Evolutionary conservation across 352 stramenopile genomes (phyloP), one percentile per base, ranked within the genome.

Genomic region (Saprolegnia diclina): DNA sequence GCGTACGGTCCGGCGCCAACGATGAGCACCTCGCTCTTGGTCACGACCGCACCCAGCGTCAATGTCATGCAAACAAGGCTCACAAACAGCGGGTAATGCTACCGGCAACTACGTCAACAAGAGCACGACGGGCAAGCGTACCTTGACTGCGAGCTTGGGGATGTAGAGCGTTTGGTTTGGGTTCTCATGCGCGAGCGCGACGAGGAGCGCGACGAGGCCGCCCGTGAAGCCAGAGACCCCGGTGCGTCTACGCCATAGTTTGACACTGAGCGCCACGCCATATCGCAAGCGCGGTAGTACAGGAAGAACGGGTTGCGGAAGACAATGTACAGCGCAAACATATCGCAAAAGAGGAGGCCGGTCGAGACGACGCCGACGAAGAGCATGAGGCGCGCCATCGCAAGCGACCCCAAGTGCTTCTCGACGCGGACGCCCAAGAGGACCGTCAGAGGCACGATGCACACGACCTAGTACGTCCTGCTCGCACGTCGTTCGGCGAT

Each of bases 281-380:
- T 6, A 29, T 14, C 57, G n/a, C n/a, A 3, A 65, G 78, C n/a
- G n/a, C n/a, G n/a, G n/a, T n/a, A n/a, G 48, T 77, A 95, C 87
- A 95, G 65, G 70, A 90, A 95, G 16, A 83, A 62, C 9, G 87
- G 83, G 37, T 92, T 65, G 18, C 87, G 83, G 64, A 92, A 88
- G 57, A 95, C 73, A 45, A 95, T 88, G 74, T 93, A 95, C 45
- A 95, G 70, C 40, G 76, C 74, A 61, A 95, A 92, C 44, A 93
- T 78, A 67, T 91, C 79, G 35, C 87, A 73, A 62, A 95, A 95
- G 42, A 93, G 78, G 67, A 89, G 52, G 19, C 91, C 71, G n/a
- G 75, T 87, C 32, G 85, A 76, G 45, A 87, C 71, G 21, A 76
- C 84, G 66, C 92, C 90, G 40, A 83, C 83, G 42, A 94, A 91